phyloP scores from a whole-genome alignment of 2,329 filamentous ascomycete species.

The Balansia obtecta region DNA sequence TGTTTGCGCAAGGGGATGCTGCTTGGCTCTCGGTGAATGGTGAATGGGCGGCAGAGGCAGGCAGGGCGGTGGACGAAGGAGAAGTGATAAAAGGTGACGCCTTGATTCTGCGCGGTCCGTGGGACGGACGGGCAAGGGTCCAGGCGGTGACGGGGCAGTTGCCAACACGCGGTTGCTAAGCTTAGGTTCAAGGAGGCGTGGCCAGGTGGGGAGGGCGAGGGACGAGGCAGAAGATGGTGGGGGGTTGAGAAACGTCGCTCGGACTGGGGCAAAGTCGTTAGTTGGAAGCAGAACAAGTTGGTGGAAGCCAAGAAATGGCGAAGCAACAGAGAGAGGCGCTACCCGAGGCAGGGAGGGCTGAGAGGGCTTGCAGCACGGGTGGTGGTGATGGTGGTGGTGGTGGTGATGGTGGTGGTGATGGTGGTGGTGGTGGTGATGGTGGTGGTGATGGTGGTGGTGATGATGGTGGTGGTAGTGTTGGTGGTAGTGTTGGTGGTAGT shows the following conservation, averaged over 20 bases:
- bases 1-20: slow-evolving; percentile 1
- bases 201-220: not conserved
- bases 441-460: too few species aligned
- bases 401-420: too few species aligned
- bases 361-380: too few species aligned
- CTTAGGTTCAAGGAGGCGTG: not conserved
- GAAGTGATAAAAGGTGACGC: not conserved
- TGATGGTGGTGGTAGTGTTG: too few species aligned
- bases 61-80: slow-evolving; percentile 1
- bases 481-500: too few species aligned
- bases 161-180: not conserved
- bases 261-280: slow-evolving; percentile 1
- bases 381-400: too few species aligned
- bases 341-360: not conserved
- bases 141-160: slow-evolving; percentile 13
- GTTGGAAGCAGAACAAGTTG: not conserved
- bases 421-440: too few species aligned
- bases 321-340: not conserved
- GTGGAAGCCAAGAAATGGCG: not conserved
- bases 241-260: slow-evolving; percentile 1
- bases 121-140: slow-evolving; percentile 8
- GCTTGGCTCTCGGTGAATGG: not conserved
- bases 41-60: not conserved
- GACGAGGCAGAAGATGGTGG: not conserved
- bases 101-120: not conserved